Conservation (phyloP, 2,329 filamentous ascomycete genomes). For the Aspergillus pseudotamarii region DNA sequence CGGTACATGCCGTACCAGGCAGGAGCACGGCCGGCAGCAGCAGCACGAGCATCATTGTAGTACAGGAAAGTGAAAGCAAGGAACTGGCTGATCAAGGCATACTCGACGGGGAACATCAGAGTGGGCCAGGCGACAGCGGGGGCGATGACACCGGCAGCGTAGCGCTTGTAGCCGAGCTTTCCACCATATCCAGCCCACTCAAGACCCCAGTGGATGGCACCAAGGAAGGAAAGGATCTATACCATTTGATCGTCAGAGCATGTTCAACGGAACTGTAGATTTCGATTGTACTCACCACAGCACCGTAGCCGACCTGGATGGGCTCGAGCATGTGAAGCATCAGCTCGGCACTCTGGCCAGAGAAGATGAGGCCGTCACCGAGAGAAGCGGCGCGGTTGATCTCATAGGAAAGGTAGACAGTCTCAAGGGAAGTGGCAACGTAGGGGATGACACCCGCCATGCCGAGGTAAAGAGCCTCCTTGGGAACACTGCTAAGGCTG, state of each 20-base stretch:
- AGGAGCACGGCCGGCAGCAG: conserved; percentile 75
- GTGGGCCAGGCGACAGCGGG: conserved; percentile 88
- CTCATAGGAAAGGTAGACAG: conserved; percentile 80
- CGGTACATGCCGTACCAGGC: conserved; percentile 87
- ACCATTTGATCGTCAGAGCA: conserved; percentile 10
- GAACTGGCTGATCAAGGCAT: conserved; percentile 85
- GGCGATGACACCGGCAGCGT: conserved; percentile 78
- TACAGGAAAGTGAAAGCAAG: conserved; percentile 82
- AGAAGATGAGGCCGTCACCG: conserved; percentile 67
- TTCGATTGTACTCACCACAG: conserved; percentile 61
- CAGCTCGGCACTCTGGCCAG: conserved; percentile 69
- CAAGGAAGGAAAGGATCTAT: conserved; percentile 88
- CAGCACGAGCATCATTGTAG: conserved; percentile 77
- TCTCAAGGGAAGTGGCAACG: conserved; percentile 78
- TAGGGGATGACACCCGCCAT: conserved; percentile 83
- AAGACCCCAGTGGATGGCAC: conserved; percentile 90
- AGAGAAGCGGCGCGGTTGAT: conserved; percentile 68
- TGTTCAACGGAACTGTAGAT: background rate
- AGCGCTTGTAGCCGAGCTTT: conserved; percentile 74
- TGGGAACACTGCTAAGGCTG: conserved; percentile 65
- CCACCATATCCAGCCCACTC: conserved; percentile 75
- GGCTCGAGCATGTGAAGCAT: conserved; percentile 78
- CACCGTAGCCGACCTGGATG: conserved; percentile 87
- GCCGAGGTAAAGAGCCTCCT: conserved; percentile 68
- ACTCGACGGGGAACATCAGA: conserved; percentile 78